Evolutionary conservation across 1,284 basidiomycete species (phyloP).

Genomic region (Ustilago vetiveriae): DNA sequence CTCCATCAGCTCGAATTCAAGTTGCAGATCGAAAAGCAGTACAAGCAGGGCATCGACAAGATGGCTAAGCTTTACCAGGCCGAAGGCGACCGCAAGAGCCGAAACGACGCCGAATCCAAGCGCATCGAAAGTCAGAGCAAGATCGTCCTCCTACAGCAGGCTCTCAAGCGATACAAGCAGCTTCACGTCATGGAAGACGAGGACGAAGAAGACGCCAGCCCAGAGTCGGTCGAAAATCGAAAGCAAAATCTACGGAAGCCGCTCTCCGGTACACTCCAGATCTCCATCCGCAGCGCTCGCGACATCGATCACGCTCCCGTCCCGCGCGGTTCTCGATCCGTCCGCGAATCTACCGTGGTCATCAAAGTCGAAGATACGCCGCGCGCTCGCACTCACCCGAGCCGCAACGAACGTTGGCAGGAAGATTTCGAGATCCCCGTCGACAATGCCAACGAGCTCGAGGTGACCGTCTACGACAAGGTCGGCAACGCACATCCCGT

Average conservation of each 20-base stretch:
- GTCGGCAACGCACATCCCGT: conserved; percentile 79
- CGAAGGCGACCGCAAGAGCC: conserved; percentile 83
- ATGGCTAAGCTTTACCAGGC: conserved; percentile 90
- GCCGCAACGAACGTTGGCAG: conserved; percentile 94
- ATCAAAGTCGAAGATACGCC: conserved; percentile 97
- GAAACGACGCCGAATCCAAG: conserved; percentile 86
- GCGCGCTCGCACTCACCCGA: conserved; percentile 88
- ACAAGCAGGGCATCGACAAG: conserved; percentile 98
- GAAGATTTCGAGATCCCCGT: conserved; percentile 96
- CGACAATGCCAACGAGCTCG: conserved; percentile 98
- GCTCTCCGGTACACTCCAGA: conserved; percentile 88
- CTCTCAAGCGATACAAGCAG: conserved; percentile 95
- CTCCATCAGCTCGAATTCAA: conserved; percentile 99
- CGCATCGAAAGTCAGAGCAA: conserved; percentile 94
- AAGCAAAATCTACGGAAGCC: conserved; percentile 92
- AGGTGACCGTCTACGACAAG: conserved; percentile 95
- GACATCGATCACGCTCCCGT: conserved; percentile 94
- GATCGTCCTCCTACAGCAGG: conserved; percentile 89
- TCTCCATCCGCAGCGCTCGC: conserved; percentile 86
- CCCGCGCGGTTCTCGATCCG: conserved; percentile 65
- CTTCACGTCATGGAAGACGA: conserved; percentile 91
- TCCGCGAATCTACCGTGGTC: conserved; percentile 84
- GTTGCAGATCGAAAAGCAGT: conserved; percentile 96
- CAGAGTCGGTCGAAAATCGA: conserved; percentile 73
- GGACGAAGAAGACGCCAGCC: conserved; percentile 72